Conservation (phyloP, 257 asterid genomes). For the Jasminum sambac region DNA sequence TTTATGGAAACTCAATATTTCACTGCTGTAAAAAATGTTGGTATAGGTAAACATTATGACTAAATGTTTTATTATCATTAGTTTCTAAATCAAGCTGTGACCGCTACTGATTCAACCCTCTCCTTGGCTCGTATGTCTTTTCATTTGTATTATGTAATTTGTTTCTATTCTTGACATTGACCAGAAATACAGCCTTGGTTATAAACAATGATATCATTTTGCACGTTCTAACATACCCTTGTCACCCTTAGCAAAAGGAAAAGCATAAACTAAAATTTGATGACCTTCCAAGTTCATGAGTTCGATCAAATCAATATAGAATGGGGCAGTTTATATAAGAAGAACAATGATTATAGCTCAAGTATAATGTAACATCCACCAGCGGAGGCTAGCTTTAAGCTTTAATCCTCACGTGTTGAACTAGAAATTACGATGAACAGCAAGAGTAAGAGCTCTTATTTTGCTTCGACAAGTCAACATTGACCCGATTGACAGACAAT, state of each 20-base stretch:
- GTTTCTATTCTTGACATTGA: neutral
- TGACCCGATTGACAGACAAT: conserved; percentile 60
- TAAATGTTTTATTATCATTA: neutral
- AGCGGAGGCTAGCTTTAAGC: conserved; percentile 20
- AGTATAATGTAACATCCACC: conserved; percentile 3
- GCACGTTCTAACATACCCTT: no score
- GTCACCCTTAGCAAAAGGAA: no score
- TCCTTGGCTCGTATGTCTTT: neutral
- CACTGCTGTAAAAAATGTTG: conserved; percentile 20
- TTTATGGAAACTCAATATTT: conserved; percentile 17
- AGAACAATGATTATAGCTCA: neutral
- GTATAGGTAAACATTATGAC: neutral
- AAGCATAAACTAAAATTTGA: neutral
- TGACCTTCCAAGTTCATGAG: neutral
- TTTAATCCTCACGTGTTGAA: neutral
- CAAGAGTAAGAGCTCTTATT: conserved; percentile 43
- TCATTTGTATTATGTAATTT: neutral
- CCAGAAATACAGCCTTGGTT: no score
- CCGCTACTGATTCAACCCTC: neutral
- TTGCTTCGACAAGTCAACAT: conserved; percentile 56
- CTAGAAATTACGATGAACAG: conserved; percentile 46
- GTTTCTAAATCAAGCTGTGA: neutral
- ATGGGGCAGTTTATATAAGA: neutral
- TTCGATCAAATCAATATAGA: neutral
- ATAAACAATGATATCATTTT: no score